phyloP scores from a whole-genome alignment of 805 yeast genomes.

The Geotrichum ghanense region DNA sequence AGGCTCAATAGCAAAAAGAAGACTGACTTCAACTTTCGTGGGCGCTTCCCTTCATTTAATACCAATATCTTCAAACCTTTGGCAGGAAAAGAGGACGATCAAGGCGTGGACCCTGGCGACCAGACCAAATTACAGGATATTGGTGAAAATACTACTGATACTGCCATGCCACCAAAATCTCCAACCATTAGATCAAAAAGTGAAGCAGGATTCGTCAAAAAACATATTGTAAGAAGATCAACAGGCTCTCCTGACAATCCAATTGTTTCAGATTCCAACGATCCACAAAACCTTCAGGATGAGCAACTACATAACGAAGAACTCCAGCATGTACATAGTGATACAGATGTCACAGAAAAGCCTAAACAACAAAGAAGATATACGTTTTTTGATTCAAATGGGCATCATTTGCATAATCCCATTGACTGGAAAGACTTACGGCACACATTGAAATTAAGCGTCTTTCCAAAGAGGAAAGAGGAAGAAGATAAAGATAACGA shows the following conservation, averaged over 20 bases:
- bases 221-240: background rate
- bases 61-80: background rate
- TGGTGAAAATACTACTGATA: too few relatives aligned
- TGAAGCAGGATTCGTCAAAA: background rate
- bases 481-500: slow-evolving; percentile 11
- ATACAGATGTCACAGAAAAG: background rate
- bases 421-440: slow-evolving; percentile 10
- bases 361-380: background rate
- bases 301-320: background rate
- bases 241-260: background rate
- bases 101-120: too few relatives aligned
- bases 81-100: too few relatives aligned
- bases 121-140: too few relatives aligned
- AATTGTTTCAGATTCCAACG: background rate
- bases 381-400: background rate
- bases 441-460: slow-evolving; percentile 8
- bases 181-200: background rate
- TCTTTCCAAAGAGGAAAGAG: slow-evolving; percentile 6
- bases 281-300: background rate
- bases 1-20: too few relatives aligned
- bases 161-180: too few relatives aligned
- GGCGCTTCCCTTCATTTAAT: background rate
- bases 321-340: background rate
- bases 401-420: slow-evolving; percentile 2
- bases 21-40: background rate